Base-by-base conservation (phyloP, 257 asterid species). In the Penstemon davidsonii region DNA sequence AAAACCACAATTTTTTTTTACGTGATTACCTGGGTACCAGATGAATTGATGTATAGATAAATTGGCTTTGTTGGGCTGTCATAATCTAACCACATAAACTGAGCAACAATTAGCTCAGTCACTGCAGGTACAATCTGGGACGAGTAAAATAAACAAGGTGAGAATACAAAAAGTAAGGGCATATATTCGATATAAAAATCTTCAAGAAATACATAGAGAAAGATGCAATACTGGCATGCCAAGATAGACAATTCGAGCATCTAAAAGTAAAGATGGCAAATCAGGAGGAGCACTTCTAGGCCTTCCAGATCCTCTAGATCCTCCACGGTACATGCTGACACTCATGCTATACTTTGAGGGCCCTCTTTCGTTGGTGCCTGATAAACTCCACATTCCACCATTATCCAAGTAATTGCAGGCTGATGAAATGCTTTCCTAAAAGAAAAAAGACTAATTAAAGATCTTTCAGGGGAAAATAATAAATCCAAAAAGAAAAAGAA, bases 211-310 rank as follows among this genome's bases (percentile, higher is more conserved):
- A 50, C 45, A 44, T 7, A 53, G 66, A 65, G 49, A 78, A 51
- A 67, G 72, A 58, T 66, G 58, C 65, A 75, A 12, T 90, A 94
- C 99, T 33, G 96, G 99, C 99, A 94, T 87, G 75, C 97, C 97
- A 38, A 94, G 81, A 80, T 85, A 91, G 79, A 94, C 95, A 81
- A 94, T 88, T 45, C 97, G 87, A 74, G 95, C 85, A 78, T 94
- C 95, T 78, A 94, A 81, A 76, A 94, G 96, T 81, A 84, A 72
- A 45, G 99, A 88, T 41, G 97, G 97, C 87, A 91, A 81, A 85
- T 94, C 99, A 56, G 96, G 96, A 73, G 99, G 97, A 55, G 87
- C 91, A 69, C 83, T 81, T 79, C 86, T 78, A 8, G 91, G 91
- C 73, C 94, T 80, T 70, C 89, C 92, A 43, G 41, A 62, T 71